Evolutionary conservation across 495 filamentous ascomycete species (phyloP), one percentile per base, ranked within the genome.

Genomic region (Apodospora peruviana): DNA sequence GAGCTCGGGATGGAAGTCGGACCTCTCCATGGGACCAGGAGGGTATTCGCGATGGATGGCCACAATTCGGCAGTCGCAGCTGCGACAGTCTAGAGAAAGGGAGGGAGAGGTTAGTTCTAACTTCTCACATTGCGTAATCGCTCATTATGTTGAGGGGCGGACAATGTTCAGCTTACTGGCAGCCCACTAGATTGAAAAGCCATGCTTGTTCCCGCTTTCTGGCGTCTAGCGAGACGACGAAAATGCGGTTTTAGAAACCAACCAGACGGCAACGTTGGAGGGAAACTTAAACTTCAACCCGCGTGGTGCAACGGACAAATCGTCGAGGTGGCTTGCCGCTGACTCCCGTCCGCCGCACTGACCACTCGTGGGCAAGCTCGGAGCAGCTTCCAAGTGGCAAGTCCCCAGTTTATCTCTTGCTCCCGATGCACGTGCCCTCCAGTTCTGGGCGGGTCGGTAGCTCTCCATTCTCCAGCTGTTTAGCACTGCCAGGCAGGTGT

Each of bases 11-110:
- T n/a, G n/a, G n/a, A 16, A 38, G 36, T 38, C 7, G 36, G 19
- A 16, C 37, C 56, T 57, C 64, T 64, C 65, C 69, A 75, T 19
- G 79, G 70, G 16, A 68, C 44, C 16, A 63, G 55, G 41, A 82
- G 57, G 17, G 71, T 63, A 50, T 65, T 72, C 34, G 72, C 67
- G 49, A 82, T 68, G 16, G 77, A 76, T 19, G 80, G 78, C 76
- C 74, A 80, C 50, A 80, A 49, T 36, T 80, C 75, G 41, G 71
- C 64, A 2, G 76, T 73, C 48, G 71, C 71, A 34, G 74, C 71
- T 42, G 71, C 72, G 45, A 80, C 65, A 43, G 61, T 68, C 72
- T 77, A 62, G 61, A 48, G 48, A 39, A 24, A 40, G 35, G 14
- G 36, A 48, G 36, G 34, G 41, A 39, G 7, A 27, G 22, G 43